Evolutionary conservation across 2,329 filamentous ascomycete species (phyloP).

Genomic region (Ophiostoma pallidulum): DNA sequence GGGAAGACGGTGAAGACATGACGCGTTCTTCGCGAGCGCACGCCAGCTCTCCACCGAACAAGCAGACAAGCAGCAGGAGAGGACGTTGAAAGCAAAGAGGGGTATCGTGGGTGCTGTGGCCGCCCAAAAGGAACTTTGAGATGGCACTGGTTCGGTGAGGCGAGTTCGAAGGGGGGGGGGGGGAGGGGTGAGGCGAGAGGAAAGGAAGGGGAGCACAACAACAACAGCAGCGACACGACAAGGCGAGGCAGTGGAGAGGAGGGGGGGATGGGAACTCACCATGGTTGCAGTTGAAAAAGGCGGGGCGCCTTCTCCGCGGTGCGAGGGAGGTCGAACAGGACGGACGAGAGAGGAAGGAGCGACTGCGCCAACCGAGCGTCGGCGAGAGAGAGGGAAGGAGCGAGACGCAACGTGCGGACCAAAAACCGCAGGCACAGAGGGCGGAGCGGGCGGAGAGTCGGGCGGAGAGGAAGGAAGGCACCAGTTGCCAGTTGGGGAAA

Average conservation of each 20-base stretch:
- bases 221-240: too few species aligned
- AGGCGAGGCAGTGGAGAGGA: neutral
- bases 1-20: neutral
- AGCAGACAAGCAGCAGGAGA: too few species aligned
- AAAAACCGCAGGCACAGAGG: neutral
- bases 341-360: neutral
- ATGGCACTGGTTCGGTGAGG: too few species aligned
- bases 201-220: too few species aligned
- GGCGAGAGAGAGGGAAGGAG: conserved; percentile 1
- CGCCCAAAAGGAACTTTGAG: too few species aligned
- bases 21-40: too few species aligned
- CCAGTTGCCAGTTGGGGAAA: neutral
- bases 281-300: neutral
- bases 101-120: too few species aligned
- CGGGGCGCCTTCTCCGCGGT: neutral
- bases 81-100: too few species aligned
- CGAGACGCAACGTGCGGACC: neutral
- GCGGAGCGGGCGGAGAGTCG: neutral
- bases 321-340: neutral
- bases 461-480: neutral
- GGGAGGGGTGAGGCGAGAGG: too few species aligned
- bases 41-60: too few species aligned
- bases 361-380: neutral
- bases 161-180: too few species aligned
- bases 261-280: conserved; percentile 2